Percentiles rank a stretch among this genome's conserved stretches.
Conservation (phyloP, 2,329 filamentous ascomycete genomes). For the Fusarium marasasianum region DNA sequence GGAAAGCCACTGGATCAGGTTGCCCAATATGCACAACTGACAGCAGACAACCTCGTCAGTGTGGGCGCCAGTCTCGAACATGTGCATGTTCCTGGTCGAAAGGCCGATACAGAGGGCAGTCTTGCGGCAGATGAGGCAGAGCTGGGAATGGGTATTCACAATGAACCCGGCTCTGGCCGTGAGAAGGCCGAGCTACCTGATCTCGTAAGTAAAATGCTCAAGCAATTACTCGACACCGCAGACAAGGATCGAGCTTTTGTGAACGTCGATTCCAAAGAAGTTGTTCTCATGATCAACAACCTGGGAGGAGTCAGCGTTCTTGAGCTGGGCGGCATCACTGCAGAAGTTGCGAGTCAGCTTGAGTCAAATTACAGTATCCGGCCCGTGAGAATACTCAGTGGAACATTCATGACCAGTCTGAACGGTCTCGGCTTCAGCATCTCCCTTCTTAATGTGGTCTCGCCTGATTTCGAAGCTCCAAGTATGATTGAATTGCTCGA, state of each 20-base stretch:
- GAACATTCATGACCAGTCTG: slow-evolving; percentile 81
- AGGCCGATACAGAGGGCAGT: slow-evolving; percentile 63
- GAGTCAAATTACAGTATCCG: slow-evolving; percentile 64
- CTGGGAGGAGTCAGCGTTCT: slow-evolving; percentile 77
- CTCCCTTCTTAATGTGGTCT: slow-evolving; percentile 71
- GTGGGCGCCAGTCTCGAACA: slow-evolving; percentile 88
- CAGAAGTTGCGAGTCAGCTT: slow-evolving; percentile 73
- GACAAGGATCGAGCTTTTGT: slow-evolving; percentile 79
- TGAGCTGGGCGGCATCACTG: slow-evolving; percentile 76
- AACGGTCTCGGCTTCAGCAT: slow-evolving; percentile 82
- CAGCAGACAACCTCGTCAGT: slow-evolving; percentile 80
- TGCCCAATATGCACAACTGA: slow-evolving; percentile 74
- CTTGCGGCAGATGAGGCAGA: slow-evolving; percentile 68
- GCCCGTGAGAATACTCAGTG: slow-evolving; percentile 71
- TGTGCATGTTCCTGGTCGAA: slow-evolving; percentile 90
- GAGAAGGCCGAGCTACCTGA: slow-evolving; percentile 61
- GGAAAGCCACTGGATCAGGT: slow-evolving; percentile 77
- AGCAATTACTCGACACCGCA: slow-evolving; percentile 70
- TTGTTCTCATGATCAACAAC: slow-evolving; percentile 79
- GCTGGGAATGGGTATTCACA: slow-evolving; percentile 82
- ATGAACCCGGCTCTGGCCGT: slow-evolving; percentile 68
- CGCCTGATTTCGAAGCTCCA: slow-evolving; percentile 65
- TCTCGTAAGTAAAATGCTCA: slow-evolving; percentile 72
- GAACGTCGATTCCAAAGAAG: slow-evolving; percentile 68
- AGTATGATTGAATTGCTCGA: slow-evolving; percentile 77